Evolutionary conservation across 1,284 basidiomycete species (phyloP), one percentile per base, ranked within the genome.

Genomic region (Flammula alnicola): DNA sequence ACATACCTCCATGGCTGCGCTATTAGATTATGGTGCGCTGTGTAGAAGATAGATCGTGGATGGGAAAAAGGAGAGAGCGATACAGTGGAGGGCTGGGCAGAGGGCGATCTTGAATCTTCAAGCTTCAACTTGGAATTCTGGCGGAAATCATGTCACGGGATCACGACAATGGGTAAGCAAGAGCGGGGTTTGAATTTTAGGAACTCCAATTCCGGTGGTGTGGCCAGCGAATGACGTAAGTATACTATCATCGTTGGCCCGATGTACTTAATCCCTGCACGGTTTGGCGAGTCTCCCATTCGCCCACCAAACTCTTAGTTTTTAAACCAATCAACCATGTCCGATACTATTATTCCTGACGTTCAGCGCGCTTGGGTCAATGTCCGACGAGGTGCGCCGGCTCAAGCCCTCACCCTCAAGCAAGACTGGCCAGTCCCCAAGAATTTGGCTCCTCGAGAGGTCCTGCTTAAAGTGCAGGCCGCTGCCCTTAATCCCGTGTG

Each of bases 401-500:
- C 65, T 5, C 56, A 76, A 10, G 78, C 77, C 4, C 67, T 87
- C 17, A 59, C 58, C 12, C 60, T 84, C 25, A 66, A 71, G 31
- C 61, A 69, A 4, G 73, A 80, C 51, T 67, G 72, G 51, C 73
- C 76, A 0, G 74, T 84, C 3, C 73, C 80, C 1, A 65, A 68
- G 8, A 66, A 74, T 30, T 67, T 80, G 25, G 57, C 58, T 23
- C 61, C 68, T 35, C 79, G 75, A 14, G 70, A 84, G 49, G 76
- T 86, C 4, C 74, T 87, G 8, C 74, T 89, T 49, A 79, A 80
- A 58, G 73, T 88, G 5, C 72, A 78, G 33, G 82, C 85, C 3
- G 84, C 76, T 0, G 84, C 84, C 1, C 69, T 89, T 32, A 91
- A 91, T 60, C 87, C 86, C 0, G 72, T 83, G 79, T 87, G 67